These are phyloP conservation scores for Mycena indigotica DNA, from an alignment of 768 basidiomycete species.

Conservation along the genomic window DNA sequence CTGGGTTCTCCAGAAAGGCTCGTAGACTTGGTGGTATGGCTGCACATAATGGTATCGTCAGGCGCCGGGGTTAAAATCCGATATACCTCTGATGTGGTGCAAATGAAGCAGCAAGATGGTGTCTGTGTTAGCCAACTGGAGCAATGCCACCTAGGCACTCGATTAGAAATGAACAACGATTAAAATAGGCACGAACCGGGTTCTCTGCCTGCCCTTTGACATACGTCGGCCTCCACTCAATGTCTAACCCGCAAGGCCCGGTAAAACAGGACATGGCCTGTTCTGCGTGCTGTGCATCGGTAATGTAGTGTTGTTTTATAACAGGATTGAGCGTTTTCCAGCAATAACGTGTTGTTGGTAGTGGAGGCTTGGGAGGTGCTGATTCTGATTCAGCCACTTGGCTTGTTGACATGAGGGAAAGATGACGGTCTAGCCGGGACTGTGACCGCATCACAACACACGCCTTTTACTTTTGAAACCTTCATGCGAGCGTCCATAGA, in stretches of 20 bases:
- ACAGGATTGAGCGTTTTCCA: constrained; percentile 38
- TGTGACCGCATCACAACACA: too few species aligned
- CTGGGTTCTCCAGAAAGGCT: constrained; percentile 52
- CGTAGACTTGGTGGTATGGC: constrained; percentile 57
- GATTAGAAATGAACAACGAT: background rate
- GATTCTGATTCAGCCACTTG: too few species aligned
- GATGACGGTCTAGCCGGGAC: too few species aligned
- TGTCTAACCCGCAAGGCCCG: constrained; percentile 65
- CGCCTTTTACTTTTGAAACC: too few species aligned
- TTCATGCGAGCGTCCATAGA: too few species aligned
- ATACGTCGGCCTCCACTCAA: constrained; percentile 77
- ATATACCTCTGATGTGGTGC: constrained; percentile 55
- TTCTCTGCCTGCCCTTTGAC: constrained; percentile 58
- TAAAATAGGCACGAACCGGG: constrained; percentile 36
- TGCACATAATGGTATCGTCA: too few species aligned
- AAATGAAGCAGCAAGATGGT: constrained; percentile 68
- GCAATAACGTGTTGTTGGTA: constrained; percentile 38
- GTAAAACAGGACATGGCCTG: constrained; percentile 28
- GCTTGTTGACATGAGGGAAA: too few species aligned
- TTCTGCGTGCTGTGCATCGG: constrained; percentile 37
- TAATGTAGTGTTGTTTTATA: constrained; percentile 37
- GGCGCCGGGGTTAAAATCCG: too few species aligned
- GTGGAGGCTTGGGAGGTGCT: constrained; percentile 9
- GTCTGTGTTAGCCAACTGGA: constrained; percentile 66
- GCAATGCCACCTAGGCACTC: constrained; percentile 52